phyloP scores from a whole-genome alignment of 192 early-diverging fungal species.

The Haplosporangium gracile region DNA sequence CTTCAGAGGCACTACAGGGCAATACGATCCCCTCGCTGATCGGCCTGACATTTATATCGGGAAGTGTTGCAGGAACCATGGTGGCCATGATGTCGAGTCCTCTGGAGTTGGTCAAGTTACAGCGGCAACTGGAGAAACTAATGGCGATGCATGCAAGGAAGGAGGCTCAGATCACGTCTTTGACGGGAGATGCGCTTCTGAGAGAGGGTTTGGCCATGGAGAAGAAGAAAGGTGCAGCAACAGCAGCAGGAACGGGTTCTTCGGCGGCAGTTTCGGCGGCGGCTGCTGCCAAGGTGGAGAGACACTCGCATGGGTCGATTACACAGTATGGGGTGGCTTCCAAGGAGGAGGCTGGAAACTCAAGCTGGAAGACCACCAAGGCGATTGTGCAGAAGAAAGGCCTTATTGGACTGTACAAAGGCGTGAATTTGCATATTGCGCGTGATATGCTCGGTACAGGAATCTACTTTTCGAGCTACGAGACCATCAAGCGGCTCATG shows the following conservation, averaged over 20 bases:
- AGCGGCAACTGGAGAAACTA: constrained; percentile 77
- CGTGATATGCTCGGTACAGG: constrained; percentile 79
- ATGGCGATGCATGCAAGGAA: constrained; percentile 64
- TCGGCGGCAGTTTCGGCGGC: constrained; percentile 2
- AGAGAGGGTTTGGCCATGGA: constrained; percentile 36
- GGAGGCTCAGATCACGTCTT: constrained; percentile 58
- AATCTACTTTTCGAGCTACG: constrained; percentile 82
- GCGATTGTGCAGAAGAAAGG: constrained; percentile 65
- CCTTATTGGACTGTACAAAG: constrained; percentile 60
- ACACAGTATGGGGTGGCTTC: constrained; percentile 24
- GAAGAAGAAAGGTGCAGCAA: constrained; percentile 17
- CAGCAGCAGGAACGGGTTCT: background rate
- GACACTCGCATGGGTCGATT: constrained; percentile 39
- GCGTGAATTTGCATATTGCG: constrained; percentile 56
- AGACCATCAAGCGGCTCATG: constrained; percentile 65
- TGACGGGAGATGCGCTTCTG: constrained; percentile 46
- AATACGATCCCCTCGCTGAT: constrained; percentile 58
- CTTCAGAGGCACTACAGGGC: constrained; percentile 42
- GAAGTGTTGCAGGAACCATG: constrained; percentile 71
- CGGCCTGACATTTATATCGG: constrained; percentile 64
- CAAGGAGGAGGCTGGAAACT: constrained; percentile 44
- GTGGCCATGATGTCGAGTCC: constrained; percentile 81
- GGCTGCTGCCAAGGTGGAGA: background rate
- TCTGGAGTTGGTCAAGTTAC: constrained; percentile 83
- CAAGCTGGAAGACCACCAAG: constrained; percentile 67